phyloP scores from a whole-genome alignment of 768 basidiomycete genomes.

The Neoboletus brunneissimus region DNA sequence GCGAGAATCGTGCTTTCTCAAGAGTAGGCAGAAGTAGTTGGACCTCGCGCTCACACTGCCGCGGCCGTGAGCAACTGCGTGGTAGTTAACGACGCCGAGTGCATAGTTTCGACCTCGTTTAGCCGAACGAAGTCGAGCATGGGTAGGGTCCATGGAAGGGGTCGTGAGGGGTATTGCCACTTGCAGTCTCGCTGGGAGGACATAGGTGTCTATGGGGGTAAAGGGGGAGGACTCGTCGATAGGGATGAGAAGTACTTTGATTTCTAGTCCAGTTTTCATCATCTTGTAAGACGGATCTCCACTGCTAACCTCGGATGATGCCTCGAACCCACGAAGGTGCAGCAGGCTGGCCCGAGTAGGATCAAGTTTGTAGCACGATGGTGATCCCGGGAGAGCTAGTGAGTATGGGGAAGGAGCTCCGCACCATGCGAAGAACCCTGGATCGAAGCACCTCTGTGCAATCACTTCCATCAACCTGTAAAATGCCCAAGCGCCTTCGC shows the following conservation, averaged over 20 bases:
- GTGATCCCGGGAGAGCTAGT: too few species aligned
- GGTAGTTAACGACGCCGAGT: not conserved
- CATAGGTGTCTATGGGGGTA: not conserved
- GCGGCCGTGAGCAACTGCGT: not conserved
- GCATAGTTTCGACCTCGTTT: not conserved
- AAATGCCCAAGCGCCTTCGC: not conserved
- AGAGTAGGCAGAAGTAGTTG: not conserved
- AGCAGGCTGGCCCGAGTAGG: too few species aligned
- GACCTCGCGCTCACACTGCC: not conserved
- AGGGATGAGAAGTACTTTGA: not conserved
- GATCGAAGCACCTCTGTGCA: too few species aligned
- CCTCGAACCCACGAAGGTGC: too few species aligned
- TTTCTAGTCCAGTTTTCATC: not conserved
- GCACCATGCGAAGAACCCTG: too few species aligned
- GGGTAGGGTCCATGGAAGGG: not conserved
- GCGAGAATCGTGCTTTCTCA: not conserved
- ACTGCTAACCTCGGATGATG: too few species aligned
- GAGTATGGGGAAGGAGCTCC: too few species aligned
- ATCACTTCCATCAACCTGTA: not conserved
- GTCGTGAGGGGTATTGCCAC: not conserved
- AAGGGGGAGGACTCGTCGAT: not conserved
- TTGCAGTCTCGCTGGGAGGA: not conserved
- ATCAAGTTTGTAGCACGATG: too few species aligned
- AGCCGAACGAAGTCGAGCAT: not conserved
- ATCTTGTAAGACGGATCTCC: not conserved